A percentile compares a stretch with the other conserved stretches of the same genome.
Conservation (phyloP, 2,329 filamentous ascomycete genomes). For the Fonsecaea monophora region DNA sequence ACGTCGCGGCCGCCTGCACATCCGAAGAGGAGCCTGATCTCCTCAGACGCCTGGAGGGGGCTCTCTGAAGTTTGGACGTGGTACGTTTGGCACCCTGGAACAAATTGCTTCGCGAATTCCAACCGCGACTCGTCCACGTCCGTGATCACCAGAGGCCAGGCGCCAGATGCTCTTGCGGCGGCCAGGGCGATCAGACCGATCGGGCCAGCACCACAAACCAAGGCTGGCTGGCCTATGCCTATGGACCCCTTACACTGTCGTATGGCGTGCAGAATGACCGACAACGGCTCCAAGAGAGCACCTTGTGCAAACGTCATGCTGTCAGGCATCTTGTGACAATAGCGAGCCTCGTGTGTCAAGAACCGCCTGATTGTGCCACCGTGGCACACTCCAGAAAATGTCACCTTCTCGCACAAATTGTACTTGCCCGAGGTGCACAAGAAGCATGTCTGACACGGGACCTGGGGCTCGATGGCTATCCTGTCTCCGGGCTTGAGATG, state of each 20-base stretch:
- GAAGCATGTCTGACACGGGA: conserved; percentile 46
- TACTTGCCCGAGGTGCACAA: conserved; percentile 49
- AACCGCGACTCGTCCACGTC: conserved; percentile 65
- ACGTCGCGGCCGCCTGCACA: conserved; percentile 17
- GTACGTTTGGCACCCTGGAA: conserved; percentile 63
- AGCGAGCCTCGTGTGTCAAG: conserved; percentile 67
- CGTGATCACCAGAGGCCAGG: conserved; percentile 68
- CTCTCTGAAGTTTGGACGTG: conserved; percentile 57
- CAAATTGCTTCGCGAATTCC: conserved; percentile 64
- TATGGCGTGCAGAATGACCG: conserved; percentile 68
- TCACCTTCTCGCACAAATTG: conserved; percentile 61
- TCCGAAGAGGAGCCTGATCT: conserved; percentile 63
- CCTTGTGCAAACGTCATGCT: conserved; percentile 64
- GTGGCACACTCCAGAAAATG: conserved; percentile 67
- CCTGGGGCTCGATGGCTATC: conserved; percentile 47
- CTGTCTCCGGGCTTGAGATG: conserved; percentile 41
- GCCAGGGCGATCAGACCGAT: conserved; percentile 67
- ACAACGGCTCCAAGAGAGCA: conserved; percentile 69
- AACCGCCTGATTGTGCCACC: conserved; percentile 67
- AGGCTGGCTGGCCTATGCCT: conserved; percentile 60
- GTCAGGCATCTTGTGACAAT: conserved; percentile 64
- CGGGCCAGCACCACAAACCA: conserved; percentile 69
- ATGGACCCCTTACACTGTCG: conserved; percentile 55
- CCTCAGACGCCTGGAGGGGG: conserved; percentile 58
- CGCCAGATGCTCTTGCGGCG: conserved; percentile 66